Percentiles rank a stretch among this genome's conserved stretches.
phyloP scores from a whole-genome alignment of 2,329 filamentous ascomycete species.

The Neoarthrinium moseri region DNA sequence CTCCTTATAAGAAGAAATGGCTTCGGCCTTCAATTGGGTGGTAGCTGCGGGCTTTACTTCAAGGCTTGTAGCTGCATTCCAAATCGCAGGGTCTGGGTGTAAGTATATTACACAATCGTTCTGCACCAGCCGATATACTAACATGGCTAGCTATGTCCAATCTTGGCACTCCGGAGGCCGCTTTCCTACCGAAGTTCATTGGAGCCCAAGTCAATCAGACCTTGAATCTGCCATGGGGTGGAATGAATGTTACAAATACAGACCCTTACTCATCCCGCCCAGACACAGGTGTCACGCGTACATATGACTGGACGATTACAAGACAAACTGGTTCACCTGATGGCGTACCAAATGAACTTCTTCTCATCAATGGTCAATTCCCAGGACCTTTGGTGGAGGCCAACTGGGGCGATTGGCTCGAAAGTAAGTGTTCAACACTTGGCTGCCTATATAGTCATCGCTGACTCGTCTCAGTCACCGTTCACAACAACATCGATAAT shows the following conservation, averaged over 20 bases:
- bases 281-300: constrained; percentile 52
- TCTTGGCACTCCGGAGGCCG: too few relatives aligned
- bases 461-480: constrained; percentile 20
- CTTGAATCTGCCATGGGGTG: constrained; percentile 50
- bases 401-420: constrained; percentile 41
- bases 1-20: too few relatives aligned
- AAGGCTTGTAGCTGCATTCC: too few relatives aligned
- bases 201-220: too few relatives aligned
- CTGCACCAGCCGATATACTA: too few relatives aligned
- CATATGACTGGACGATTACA: constrained; percentile 53
- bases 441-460: too few relatives aligned
- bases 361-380: constrained; percentile 50
- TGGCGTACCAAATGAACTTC: constrained; percentile 44
- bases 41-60: too few relatives aligned
- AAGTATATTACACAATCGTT: too few relatives aligned
- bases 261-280: constrained; percentile 51
- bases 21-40: too few relatives aligned
- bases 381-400: constrained; percentile 55
- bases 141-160: too few relatives aligned
- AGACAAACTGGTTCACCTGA: constrained; percentile 53
- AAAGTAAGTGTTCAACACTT: constrained; percentile 24
- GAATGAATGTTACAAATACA: constrained; percentile 35
- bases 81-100: too few relatives aligned
- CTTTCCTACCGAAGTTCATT: too few relatives aligned
- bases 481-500: constrained; percentile 22